phyloP scores from a whole-genome alignment of 768 basidiomycete genomes.

The Podaxis carcinomalis region DNA sequence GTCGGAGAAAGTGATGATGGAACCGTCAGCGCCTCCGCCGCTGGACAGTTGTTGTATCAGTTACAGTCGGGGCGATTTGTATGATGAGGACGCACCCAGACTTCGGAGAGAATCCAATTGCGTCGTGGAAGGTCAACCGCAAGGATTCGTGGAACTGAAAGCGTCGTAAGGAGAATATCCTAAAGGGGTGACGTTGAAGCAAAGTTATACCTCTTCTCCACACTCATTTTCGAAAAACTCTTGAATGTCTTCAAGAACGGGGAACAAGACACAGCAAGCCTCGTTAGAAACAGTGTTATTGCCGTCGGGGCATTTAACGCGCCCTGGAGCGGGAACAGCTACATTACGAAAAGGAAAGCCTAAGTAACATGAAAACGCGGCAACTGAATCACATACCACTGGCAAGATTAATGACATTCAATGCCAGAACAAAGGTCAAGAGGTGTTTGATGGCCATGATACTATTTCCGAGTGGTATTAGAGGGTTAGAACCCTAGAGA shows the following conservation, averaged over 20 bases:
- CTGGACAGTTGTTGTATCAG: constrained; percentile 15
- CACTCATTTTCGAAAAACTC: constrained; percentile 31
- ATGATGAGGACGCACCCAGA: constrained; percentile 21
- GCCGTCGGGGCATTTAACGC: constrained; percentile 21
- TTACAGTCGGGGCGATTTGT: too few relatives aligned
- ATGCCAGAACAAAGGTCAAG: not conserved
- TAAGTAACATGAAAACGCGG: not conserved
- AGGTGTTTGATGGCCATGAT: constrained; percentile 10
- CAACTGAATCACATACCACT: not conserved
- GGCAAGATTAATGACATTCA: not conserved
- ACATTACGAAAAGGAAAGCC: not conserved
- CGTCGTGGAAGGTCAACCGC: constrained; percentile 36
- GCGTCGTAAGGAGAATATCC: not conserved
- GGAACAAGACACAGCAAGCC: constrained; percentile 36
- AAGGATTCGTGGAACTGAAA: constrained; percentile 13
- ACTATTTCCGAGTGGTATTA: not conserved
- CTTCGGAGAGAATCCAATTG: constrained; percentile 37
- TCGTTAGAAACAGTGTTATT: constrained; percentile 23
- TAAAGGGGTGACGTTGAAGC: not conserved
- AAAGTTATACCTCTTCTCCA: constrained; percentile 16
- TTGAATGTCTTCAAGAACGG: constrained; percentile 35
- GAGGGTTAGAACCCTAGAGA: not conserved
- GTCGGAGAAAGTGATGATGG: constrained; percentile 40
- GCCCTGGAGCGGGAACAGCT: constrained; percentile 5
- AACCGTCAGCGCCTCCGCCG: constrained; percentile 46